These are phyloP conservation scores for Pontederia crassipes DNA, from an alignment of 176 grass and related monocot genomes.

Conservation along the genomic window DNA sequence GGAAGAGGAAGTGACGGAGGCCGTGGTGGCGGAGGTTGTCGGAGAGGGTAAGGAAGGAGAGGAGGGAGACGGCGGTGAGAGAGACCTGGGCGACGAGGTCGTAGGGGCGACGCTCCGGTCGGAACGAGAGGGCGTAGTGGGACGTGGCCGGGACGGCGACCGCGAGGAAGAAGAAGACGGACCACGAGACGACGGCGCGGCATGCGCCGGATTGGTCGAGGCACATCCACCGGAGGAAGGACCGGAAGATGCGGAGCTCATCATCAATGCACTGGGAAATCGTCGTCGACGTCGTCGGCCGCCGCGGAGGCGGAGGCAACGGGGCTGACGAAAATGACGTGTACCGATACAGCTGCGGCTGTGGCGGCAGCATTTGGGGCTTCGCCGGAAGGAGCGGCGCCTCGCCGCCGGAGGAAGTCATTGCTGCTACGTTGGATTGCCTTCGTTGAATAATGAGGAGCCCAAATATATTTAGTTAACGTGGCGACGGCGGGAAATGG, in stretches of 20 bases:
- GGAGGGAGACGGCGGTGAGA: background rate
- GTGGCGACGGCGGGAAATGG: no score
- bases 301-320: no score
- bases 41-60: background rate
- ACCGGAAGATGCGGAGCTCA: conserved; percentile 7
- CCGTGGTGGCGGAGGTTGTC: background rate
- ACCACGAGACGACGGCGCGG: conserved; percentile 2
- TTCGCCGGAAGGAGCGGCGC: background rate
- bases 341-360: no score
- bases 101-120: no score
- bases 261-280: background rate
- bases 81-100: no score
- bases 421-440: no score
- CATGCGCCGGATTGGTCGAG: conserved; percentile 1
- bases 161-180: background rate
- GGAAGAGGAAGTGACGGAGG: no score
- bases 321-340: no score
- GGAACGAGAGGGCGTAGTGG: no score
- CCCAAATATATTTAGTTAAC: no score
- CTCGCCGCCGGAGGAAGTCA: background rate
- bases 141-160: background rate
- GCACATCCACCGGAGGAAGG: conserved; percentile 9
- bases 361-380: no score
- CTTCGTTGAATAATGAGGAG: no score
- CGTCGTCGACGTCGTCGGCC: background rate